Percentiles rank a stretch among this genome's conserved stretches.
These are phyloP conservation scores for Sanghuangporus baumii DNA, from an alignment of 1,284 basidiomycete species.

Conservation along the genomic window DNA sequence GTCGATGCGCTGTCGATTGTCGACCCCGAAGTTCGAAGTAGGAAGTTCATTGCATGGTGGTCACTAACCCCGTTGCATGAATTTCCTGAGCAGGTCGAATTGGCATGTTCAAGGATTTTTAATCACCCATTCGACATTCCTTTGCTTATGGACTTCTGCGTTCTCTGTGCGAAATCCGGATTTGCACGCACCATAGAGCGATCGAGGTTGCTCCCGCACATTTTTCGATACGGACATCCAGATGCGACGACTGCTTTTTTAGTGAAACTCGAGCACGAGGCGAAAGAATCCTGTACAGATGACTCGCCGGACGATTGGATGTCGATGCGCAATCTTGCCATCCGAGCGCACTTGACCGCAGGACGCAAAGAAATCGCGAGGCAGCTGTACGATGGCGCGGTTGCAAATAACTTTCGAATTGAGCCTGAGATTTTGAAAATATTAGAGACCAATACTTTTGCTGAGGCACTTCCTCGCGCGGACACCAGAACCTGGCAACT, in stretches of 20 bases:
- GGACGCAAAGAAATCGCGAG: constrained; percentile 8
- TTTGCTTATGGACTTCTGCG: constrained; percentile 12
- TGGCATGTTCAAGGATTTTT: not conserved
- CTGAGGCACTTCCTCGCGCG: not conserved
- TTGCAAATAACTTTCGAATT: not conserved
- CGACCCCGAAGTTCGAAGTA: constrained; percentile 1
- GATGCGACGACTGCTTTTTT: constrained; percentile 6
- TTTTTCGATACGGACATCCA: constrained; percentile 12
- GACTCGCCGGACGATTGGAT: not conserved
- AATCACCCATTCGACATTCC: constrained; percentile 11
- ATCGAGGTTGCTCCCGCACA: constrained; percentile 3
- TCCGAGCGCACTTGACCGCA: constrained; percentile 7
- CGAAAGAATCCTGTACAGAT: not conserved
- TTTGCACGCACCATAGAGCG: not conserved
- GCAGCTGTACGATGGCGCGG: not conserved
- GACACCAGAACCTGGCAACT: not conserved
- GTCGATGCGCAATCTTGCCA: constrained; percentile 9
- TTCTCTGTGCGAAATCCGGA: not conserved
- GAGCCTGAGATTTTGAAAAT: not conserved
- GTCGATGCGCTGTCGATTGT: not conserved
- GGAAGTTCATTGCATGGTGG: constrained; percentile 12
- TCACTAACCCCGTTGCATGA: not conserved
- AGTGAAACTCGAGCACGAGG: constrained; percentile 3
- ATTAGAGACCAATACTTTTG: not conserved
- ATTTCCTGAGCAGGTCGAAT: not conserved